Evolutionary conservation across 2,329 filamentous ascomycete species (phyloP).

Genomic region (Talaromyces sp.): DNA sequence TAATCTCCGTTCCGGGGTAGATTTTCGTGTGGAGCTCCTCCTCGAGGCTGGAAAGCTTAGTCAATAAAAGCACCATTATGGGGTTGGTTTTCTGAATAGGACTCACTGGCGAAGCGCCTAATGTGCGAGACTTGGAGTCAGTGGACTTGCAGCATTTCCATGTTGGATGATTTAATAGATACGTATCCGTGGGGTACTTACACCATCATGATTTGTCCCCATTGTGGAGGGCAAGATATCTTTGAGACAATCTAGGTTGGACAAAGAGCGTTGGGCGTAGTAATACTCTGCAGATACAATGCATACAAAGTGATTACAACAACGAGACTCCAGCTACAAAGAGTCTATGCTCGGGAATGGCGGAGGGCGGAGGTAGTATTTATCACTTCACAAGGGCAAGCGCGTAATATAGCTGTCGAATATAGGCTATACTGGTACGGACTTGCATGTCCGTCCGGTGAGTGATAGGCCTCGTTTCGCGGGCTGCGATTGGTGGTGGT

Average conservation of each 20-base stretch:
- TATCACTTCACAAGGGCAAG: too few relatives aligned
- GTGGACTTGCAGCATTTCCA: background rate
- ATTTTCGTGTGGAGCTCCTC: slow-evolving; percentile 53
- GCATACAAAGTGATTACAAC: background rate
- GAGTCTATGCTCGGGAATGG: background rate
- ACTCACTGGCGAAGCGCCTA: slow-evolving; percentile 6
- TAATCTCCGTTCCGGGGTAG: slow-evolving; percentile 58
- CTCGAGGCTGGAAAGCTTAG: slow-evolving; percentile 36
- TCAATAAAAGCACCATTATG: slow-evolving; percentile 31
- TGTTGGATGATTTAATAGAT: background rate
- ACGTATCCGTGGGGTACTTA: background rate
- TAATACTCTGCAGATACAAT: background rate
- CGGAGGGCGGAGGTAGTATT: background rate
- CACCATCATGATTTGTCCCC: background rate
- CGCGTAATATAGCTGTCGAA: background rate
- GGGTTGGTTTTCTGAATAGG: background rate
- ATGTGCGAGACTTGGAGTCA: background rate
- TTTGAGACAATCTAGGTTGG: background rate
- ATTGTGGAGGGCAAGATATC: background rate
- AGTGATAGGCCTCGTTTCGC: background rate
- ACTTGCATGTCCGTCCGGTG: background rate
- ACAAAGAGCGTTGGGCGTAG: background rate
- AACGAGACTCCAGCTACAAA: background rate
- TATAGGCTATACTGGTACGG: slow-evolving; percentile 3
- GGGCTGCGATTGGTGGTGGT: background rate